Percentiles rank a stretch among this genome's conserved stretches.
These are phyloP conservation scores for Tolypocladium cylindrosporum DNA, from an alignment of 2,329 filamentous ascomycete species.

Conservation along the genomic window DNA sequence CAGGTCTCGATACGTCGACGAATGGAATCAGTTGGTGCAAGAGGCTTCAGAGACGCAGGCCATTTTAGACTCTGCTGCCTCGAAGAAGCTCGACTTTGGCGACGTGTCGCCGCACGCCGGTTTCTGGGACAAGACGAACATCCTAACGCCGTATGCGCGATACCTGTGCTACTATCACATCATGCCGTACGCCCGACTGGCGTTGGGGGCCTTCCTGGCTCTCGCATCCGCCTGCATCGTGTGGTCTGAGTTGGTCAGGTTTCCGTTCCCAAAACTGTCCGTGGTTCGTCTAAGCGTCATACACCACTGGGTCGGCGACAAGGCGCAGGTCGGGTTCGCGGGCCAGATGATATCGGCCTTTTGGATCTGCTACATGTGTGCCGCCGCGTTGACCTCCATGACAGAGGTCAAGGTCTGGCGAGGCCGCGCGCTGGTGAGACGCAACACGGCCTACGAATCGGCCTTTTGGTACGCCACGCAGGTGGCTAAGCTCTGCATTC, in stretches of 20 bases:
- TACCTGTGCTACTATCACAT: constrained; percentile 68
- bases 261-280: constrained; percentile 67
- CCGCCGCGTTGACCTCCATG: constrained; percentile 77
- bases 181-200: constrained; percentile 57
- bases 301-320: constrained; percentile 63
- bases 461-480: constrained; percentile 95
- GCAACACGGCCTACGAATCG: constrained; percentile 86
- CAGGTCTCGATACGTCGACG: constrained; percentile 69
- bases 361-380: constrained; percentile 96
- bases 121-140: constrained; percentile 40
- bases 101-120: constrained; percentile 44
- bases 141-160: constrained; percentile 73
- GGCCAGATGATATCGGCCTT: constrained; percentile 74
- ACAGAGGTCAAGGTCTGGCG: constrained; percentile 97
- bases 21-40: constrained; percentile 74
- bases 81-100: constrained; percentile 70
- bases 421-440: constrained; percentile 76
- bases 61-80: constrained; percentile 74
- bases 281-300: constrained; percentile 57
- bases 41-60: constrained; percentile 67
- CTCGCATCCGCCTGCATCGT: constrained; percentile 74
- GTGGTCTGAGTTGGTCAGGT: constrained; percentile 89
- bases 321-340: constrained; percentile 71
- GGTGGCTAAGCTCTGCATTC: constrained; percentile 85
- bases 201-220: constrained; percentile 57